These are phyloP conservation scores for Geotrichum restrictum DNA, from an alignment of 1,139 yeast genomes.

Conservation along the genomic window DNA sequence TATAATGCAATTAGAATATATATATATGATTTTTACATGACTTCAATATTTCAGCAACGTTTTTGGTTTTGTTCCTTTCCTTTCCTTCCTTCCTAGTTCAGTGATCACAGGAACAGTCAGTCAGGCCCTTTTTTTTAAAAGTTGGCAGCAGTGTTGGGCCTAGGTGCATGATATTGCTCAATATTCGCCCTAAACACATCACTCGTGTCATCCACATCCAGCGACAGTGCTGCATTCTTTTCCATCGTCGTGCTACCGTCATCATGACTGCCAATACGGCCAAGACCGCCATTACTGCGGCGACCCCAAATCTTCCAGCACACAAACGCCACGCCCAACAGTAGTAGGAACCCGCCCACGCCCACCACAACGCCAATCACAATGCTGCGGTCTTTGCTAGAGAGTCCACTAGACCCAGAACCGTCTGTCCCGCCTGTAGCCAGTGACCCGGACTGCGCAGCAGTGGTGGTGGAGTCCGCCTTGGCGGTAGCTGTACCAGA, in stretches of 20 bases:
- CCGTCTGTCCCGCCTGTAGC: conserved; percentile 22
- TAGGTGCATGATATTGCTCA: conserved; percentile 38
- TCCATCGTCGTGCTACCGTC: not conserved
- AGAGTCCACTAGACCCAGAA: conserved; percentile 26
- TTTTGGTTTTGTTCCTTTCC: too few species aligned
- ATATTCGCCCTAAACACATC: conserved; percentile 40
- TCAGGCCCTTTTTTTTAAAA: too few species aligned
- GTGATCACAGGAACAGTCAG: too few species aligned
- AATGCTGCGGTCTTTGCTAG: conserved; percentile 30
- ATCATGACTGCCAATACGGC: not conserved
- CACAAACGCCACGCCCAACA: conserved; percentile 30
- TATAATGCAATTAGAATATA: too few species aligned
- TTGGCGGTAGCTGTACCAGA: conserved; percentile 11
- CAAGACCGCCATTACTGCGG: conserved; percentile 19
- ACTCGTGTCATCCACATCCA: conserved; percentile 15
- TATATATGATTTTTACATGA: too few species aligned
- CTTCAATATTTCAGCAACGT: too few species aligned
- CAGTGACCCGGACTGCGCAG: conserved; percentile 24
- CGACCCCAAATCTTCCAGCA: conserved; percentile 30
- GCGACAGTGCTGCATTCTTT: not conserved
- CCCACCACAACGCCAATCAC: conserved; percentile 36
- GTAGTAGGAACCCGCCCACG: conserved; percentile 34
- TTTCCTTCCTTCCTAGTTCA: too few species aligned
- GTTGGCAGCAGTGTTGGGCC: conserved; percentile 38
- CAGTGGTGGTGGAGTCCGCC: conserved; percentile 15